These are phyloP conservation scores for Blumeria hordei DNA, from an alignment of 2,329 filamentous ascomycete genomes.

Conservation along the genomic window DNA sequence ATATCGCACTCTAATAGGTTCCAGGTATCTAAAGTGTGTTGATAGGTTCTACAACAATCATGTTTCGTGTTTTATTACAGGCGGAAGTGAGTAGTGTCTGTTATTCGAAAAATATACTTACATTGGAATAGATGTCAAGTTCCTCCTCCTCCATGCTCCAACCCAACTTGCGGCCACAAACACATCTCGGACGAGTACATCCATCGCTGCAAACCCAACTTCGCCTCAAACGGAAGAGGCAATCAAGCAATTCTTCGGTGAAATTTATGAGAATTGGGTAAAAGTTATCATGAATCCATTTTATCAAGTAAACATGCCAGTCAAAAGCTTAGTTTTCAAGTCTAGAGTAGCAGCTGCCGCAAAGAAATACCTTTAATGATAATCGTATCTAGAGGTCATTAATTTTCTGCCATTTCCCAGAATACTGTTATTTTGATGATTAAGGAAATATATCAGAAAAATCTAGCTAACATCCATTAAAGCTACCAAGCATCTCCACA, in stretches of 20 bases:
- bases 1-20: neutral
- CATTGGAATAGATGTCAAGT: slow-evolving; percentile 40
- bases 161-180: slow-evolving; percentile 21
- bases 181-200: slow-evolving; percentile 33
- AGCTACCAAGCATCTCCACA: no score
- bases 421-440: no score
- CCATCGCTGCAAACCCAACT: slow-evolving; percentile 62
- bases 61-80: slow-evolving; percentile 85
- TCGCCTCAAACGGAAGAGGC: slow-evolving; percentile 86
- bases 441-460: no score
- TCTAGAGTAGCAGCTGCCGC: slow-evolving; percentile 63
- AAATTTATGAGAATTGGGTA: slow-evolving; percentile 91
- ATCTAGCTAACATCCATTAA: no score
- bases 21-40: slow-evolving; percentile 83
- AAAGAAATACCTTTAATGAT: slow-evolving; percentile 57
- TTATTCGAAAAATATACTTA: no score
- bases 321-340: slow-evolving; percentile 70
- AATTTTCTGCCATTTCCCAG: no score
- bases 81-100: slow-evolving; percentile 28
- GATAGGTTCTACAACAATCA: slow-evolving; percentile 94
- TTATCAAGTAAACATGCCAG: slow-evolving; percentile 63
- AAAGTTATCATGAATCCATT: slow-evolving; percentile 97
- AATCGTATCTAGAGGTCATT: neutral
- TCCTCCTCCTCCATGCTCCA: slow-evolving; percentile 80
- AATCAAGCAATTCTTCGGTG: slow-evolving; percentile 77